Conservation (phyloP, 495 filamentous ascomycete species). For the Aspergillus incahuasiensis region DNA sequence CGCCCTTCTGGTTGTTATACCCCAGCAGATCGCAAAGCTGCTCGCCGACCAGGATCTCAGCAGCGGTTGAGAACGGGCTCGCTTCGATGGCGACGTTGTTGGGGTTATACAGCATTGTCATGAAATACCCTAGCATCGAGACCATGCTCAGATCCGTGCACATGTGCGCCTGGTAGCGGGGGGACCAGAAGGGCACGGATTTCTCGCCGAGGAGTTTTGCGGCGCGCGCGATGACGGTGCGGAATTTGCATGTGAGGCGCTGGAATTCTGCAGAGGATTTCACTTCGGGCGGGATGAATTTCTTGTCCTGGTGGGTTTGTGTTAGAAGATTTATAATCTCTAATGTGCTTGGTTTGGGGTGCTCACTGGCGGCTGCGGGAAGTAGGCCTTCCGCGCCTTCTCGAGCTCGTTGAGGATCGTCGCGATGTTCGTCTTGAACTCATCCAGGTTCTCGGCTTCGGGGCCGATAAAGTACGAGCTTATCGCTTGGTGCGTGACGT, state of each 20-base stretch:
- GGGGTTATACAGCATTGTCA: slow-evolving; percentile 49
- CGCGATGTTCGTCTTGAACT: slow-evolving; percentile 32
- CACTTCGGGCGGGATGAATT: slow-evolving; percentile 28
- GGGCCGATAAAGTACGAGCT: slow-evolving; percentile 41
- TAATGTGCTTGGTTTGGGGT: too few species aligned
- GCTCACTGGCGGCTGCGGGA: slow-evolving; percentile 11
- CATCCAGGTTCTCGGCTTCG: slow-evolving; percentile 34
- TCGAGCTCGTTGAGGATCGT: slow-evolving; percentile 31
- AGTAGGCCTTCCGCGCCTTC: slow-evolving; percentile 27
- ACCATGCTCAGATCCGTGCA: slow-evolving; percentile 32
- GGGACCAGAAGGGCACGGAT: slow-evolving; percentile 12
- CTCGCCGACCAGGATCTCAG: slow-evolving; percentile 41
- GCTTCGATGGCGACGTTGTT: slow-evolving; percentile 48
- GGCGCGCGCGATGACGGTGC: slow-evolving; percentile 14
- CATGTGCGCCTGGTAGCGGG: slow-evolving; percentile 38
- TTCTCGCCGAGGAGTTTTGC: slow-evolving; percentile 23
- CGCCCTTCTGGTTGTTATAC: slow-evolving; percentile 26
- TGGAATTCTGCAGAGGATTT: slow-evolving; percentile 25
- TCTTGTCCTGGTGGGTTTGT: slow-evolving; percentile 14
- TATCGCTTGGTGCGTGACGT: slow-evolving; percentile 29
- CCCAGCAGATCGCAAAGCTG: slow-evolving; percentile 46
- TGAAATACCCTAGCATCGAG: slow-evolving; percentile 38
- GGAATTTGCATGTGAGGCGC: slow-evolving; percentile 21
- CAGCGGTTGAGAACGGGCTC: slow-evolving; percentile 36
- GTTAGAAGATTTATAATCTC: too few species aligned